Percentiles rank a stretch among this genome's conserved stretches.
phyloP scores from a whole-genome alignment of 148 eudicot genomes.

The Rhododendron mucronatum region DNA sequence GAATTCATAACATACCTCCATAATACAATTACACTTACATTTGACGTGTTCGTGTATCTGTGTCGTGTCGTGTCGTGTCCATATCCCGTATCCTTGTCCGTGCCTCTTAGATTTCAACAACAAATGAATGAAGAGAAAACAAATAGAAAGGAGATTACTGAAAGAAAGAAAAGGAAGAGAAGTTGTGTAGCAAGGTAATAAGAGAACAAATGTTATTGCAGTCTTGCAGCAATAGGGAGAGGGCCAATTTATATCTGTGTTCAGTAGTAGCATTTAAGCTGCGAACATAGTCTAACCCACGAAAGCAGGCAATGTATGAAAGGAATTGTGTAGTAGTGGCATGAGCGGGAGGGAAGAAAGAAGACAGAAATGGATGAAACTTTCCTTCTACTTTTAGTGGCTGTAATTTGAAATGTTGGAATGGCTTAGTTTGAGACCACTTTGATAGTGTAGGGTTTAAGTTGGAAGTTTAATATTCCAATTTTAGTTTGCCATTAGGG shows the following conservation, averaged over 20 bases:
- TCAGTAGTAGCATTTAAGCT: no score
- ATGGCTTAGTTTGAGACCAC: neutral
- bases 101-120: no score
- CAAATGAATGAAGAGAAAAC: neutral
- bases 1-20: no score
- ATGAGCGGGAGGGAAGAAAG: neutral
- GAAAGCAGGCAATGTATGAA: no score
- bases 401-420: neutral
- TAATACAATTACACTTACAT: no score
- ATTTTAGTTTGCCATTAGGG: neutral
- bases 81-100: no score
- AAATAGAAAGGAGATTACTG: neutral
- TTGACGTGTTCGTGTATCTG: no score
- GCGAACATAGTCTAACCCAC: no score
- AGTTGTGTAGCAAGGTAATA: no score
- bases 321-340: neutral
- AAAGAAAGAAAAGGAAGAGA: neutral
- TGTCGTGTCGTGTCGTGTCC: no score
- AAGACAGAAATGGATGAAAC: neutral
- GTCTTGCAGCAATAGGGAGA: neutral
- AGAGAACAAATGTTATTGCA: neutral
- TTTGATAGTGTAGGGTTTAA: neutral
- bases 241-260: no score
- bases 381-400: neutral
- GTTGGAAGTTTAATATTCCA: neutral